Evolutionary conservation across 345 rosid species (phyloP), one percentile per base, ranked within the genome.

Genomic region (Linum usitatissimum): DNA sequence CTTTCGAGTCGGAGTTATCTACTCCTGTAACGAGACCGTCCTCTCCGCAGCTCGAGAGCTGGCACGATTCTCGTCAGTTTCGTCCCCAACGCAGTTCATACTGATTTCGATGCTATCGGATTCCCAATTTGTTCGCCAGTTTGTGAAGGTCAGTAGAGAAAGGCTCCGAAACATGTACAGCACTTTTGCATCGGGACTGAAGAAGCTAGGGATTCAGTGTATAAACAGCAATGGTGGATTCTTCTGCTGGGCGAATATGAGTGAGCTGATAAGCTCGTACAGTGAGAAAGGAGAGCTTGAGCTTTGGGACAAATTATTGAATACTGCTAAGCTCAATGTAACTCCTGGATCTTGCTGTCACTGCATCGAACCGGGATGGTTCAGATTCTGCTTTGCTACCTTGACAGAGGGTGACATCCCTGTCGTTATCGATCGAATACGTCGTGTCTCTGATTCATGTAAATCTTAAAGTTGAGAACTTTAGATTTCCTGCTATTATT

Each of bases 351-450:
- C 97, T 64, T 83, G 69, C 70, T 93, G 99, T 67, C 97, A 83
- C 63, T 93, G 97, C 64, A 93, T 90, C 15, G 96, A 87, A 77
- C 99, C 94, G 1, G 97, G 99, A 36, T 93, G 94, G 97, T 93
- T 89, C 71, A 31, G 84, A 56, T 78, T 89, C 73, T 81, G 96
- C 84, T 82, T 84, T 59, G 75, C 87, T 60, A 56, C 78, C 64
- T 74, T 89, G 84, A 68, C 79, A 10, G 89, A 85, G 60, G 76
- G 76, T 7, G 96, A 89, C 42, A 69, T 89, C 59, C 81, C 81
- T 48, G 75, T 83, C 60, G 90, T 84, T 57, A 72, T 86, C 73
- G 72, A 81, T 53, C 80, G 97, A 60, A 77, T 87, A 66, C 78
- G 61, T 48, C 84, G 74, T 68, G 79, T 87, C 76, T 70, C 75